These are phyloP conservation scores for Fusarium coffeatum DNA, from an alignment of 2,329 filamentous ascomycete species.

Conservation along the genomic window DNA sequence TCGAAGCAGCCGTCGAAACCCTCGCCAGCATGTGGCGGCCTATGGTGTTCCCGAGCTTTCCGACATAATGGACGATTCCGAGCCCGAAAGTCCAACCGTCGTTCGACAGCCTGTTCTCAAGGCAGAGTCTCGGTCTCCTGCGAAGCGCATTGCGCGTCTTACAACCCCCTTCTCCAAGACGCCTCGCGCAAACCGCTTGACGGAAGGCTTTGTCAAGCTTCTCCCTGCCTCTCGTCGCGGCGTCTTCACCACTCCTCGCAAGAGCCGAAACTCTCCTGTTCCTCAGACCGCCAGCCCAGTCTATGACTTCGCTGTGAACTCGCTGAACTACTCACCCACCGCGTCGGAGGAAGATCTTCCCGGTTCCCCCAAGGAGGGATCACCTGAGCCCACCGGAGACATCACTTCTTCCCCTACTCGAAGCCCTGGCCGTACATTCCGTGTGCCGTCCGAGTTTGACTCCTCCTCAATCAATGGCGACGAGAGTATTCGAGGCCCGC, in stretches of 20 bases:
- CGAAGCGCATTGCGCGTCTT: constrained; percentile 47
- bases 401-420: constrained; percentile 16
- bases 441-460: constrained; percentile 34
- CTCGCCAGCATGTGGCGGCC: constrained; percentile 40
- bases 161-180: constrained; percentile 44
- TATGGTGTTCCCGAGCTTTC: constrained; percentile 43
- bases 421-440: constrained; percentile 32
- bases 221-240: constrained; percentile 42
- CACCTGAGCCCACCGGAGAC: background rate
- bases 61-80: constrained; percentile 47
- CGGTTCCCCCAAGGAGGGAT: background rate
- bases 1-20: constrained; percentile 33
- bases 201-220: constrained; percentile 48
- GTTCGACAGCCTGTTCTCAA: constrained; percentile 38
- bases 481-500: constrained; percentile 4
- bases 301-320: constrained; percentile 17
- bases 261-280: constrained; percentile 40
- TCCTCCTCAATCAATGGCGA: constrained; percentile 29
- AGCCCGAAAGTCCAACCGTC: constrained; percentile 45
- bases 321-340: constrained; percentile 7
- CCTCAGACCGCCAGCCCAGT: constrained; percentile 28
- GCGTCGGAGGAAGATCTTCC: background rate
- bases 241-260: constrained; percentile 47
- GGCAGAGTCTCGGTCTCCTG: constrained; percentile 48
- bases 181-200: constrained; percentile 42